Evolutionary conservation across 2,329 filamentous ascomycete genomes (phyloP).

Genomic region (Trichophaea hybrida): DNA sequence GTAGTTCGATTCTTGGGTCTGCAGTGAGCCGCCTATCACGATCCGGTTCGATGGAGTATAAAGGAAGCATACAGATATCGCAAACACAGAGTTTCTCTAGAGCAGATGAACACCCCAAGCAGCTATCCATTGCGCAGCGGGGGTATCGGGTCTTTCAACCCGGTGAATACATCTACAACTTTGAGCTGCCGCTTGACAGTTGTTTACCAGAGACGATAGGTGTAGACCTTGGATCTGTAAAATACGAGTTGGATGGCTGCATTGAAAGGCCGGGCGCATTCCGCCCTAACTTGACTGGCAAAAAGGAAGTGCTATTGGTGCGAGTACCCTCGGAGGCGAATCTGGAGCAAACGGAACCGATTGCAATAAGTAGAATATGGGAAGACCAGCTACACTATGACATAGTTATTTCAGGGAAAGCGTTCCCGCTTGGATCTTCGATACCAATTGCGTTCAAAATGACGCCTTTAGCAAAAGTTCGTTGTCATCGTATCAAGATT

Average conservation of each 20-base stretch:
- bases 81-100: slow-evolving; percentile 77
- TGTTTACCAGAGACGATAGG: slow-evolving; percentile 70
- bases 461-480: slow-evolving; percentile 81
- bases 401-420: slow-evolving; percentile 90
- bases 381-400: slow-evolving; percentile 93
- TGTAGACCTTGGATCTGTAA: slow-evolving; percentile 71
- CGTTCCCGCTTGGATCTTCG: slow-evolving; percentile 73
- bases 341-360: slow-evolving; percentile 79
- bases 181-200: slow-evolving; percentile 71
- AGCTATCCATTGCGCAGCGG: slow-evolving; percentile 46
- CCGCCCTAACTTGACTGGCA: slow-evolving; percentile 70
- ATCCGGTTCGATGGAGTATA: slow-evolving; percentile 27
- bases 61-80: slow-evolving; percentile 43
- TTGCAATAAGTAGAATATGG: slow-evolving; percentile 86
- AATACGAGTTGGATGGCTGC: slow-evolving; percentile 72
- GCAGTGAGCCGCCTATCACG: slow-evolving; percentile 20
- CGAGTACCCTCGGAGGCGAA: slow-evolving; percentile 77
- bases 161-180: slow-evolving; percentile 58
- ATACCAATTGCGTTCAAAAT: slow-evolving; percentile 91
- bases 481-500: slow-evolving; percentile 83
- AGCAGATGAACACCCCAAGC: slow-evolving; percentile 44
- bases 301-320: slow-evolving; percentile 69
- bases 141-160: slow-evolving; percentile 78
- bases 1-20: slow-evolving; percentile 31
- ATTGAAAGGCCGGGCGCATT: slow-evolving; percentile 81